These are phyloP conservation scores for Pseudoperonospora humuli DNA, from an alignment of 352 stramenopile species.

Conservation along the genomic window DNA sequence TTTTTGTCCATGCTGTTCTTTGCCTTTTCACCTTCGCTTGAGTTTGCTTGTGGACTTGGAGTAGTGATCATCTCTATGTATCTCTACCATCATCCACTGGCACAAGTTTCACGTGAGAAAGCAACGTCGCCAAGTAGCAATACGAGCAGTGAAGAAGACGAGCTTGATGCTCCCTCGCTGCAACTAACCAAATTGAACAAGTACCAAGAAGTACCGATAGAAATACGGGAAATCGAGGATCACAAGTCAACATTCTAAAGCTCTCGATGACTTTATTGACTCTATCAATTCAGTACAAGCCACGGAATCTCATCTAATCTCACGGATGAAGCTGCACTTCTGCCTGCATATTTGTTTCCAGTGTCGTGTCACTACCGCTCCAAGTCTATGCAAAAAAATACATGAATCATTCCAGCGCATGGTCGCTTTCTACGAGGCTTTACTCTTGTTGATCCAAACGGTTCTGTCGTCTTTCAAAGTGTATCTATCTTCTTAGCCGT, in stretches of 20 bases:
- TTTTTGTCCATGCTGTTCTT: conserved; percentile 84
- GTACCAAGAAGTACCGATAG: conserved; percentile 11
- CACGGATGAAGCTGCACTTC: no score
- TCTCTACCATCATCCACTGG: conserved; percentile 65
- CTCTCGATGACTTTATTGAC: neutral
- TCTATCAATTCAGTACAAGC: no score
- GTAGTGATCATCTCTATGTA: conserved; percentile 83
- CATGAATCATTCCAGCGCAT: no score
- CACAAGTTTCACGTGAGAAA: conserved; percentile 8
- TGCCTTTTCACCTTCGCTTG: conserved; percentile 66
- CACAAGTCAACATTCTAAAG: neutral
- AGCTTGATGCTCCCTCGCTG: conserved; percentile 1
- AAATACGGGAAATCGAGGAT: neutral
- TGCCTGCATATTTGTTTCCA: no score
- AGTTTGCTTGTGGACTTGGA: conserved; percentile 71
- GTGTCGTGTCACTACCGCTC: no score
- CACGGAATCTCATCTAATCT: no score
- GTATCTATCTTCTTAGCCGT: no score
- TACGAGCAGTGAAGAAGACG: conserved; percentile 12
- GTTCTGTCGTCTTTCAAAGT: no score
- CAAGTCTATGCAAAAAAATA: no score
- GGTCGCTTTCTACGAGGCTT: no score
- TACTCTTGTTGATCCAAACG: no score
- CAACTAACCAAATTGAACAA: conserved; percentile 5
- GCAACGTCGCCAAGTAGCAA: conserved; percentile 4